Percentiles rank a stretch among this genome's conserved stretches.
Conservation (phyloP, 2,329 filamentous ascomycete species). For the Cryphonectria nitschkei region DNA sequence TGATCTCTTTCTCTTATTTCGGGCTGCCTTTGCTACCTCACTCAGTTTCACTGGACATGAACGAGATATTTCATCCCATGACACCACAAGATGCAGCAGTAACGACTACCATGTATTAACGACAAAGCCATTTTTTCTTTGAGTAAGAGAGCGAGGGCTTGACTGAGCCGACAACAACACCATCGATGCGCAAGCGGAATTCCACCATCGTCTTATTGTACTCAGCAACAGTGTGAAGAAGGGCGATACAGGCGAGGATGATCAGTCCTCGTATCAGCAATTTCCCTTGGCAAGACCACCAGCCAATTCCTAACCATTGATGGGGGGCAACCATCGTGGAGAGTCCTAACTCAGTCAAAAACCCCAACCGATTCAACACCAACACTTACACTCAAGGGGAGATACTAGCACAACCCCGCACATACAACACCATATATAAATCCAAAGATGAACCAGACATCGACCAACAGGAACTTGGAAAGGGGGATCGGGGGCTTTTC, state of each 20-base stretch:
- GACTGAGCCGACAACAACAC: constrained; percentile 3
- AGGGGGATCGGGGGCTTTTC: neutral
- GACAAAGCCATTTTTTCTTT: constrained; percentile 20
- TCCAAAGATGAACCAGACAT: constrained; percentile 2
- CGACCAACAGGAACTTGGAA: neutral
- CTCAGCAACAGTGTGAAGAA: neutral
- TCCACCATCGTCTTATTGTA: neutral
- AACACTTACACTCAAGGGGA: neutral
- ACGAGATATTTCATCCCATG: constrained; percentile 31
- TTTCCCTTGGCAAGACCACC: neutral
- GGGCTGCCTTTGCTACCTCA: constrained; percentile 11
- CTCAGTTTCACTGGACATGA: constrained; percentile 28
- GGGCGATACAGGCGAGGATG: neutral
- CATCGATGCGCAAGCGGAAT: neutral
- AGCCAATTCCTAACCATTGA: neutral
- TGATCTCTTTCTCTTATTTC: constrained; percentile 8
- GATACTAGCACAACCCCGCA: neutral
- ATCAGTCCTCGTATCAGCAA: neutral
- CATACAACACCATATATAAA: constrained; percentile 3
- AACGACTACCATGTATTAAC: constrained; percentile 34
- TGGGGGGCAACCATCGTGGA: neutral
- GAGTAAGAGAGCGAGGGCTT: constrained; percentile 4
- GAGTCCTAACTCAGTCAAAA: neutral
- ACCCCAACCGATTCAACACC: neutral
- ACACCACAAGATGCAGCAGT: constrained; percentile 30